These are phyloP conservation scores for Ceratobasidium sp. DNA, from an alignment of 1,284 basidiomycete species.

Conservation along the genomic window DNA sequence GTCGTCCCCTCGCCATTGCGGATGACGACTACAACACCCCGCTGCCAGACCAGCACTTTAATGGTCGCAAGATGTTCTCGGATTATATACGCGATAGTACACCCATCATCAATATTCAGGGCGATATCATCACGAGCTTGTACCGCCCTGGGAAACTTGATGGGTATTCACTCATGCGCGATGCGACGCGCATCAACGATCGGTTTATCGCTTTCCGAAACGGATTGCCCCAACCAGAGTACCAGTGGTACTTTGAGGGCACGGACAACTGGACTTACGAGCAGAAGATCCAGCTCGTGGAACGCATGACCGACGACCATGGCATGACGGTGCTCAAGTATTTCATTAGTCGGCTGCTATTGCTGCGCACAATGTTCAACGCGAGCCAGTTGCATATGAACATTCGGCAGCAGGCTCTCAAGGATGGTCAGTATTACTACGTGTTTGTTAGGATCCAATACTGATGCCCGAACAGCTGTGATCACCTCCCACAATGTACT, in stretches of 20 bases:
- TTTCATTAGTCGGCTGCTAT: slow-evolving; percentile 76
- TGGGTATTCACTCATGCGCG: slow-evolving; percentile 71
- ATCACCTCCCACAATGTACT: slow-evolving; percentile 84
- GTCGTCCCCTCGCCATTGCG: slow-evolving; percentile 79
- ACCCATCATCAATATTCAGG: slow-evolving; percentile 78
- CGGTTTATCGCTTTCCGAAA: slow-evolving; percentile 71
- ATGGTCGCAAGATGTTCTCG: slow-evolving; percentile 55
- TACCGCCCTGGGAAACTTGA: slow-evolving; percentile 73
- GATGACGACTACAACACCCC: slow-evolving; percentile 80
- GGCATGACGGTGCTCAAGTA: slow-evolving; percentile 80
- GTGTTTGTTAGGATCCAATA: slow-evolving; percentile 9
- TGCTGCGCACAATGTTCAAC: slow-evolving; percentile 77
- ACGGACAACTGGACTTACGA: slow-evolving; percentile 74
- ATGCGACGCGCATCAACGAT: slow-evolving; percentile 77
- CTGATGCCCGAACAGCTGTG: slow-evolving; percentile 60
- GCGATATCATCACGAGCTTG: slow-evolving; percentile 82
- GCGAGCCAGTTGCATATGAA: slow-evolving; percentile 69
- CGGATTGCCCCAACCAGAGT: slow-evolving; percentile 65
- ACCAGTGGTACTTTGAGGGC: slow-evolving; percentile 73
- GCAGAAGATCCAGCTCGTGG: slow-evolving; percentile 67
- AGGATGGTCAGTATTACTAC: slow-evolving; percentile 65
- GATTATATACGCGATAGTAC: slow-evolving; percentile 75
- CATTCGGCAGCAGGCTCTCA: slow-evolving; percentile 69
- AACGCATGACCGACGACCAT: slow-evolving; percentile 75
- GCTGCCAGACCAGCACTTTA: slow-evolving; percentile 58